Evolutionary conservation across 2,329 filamentous ascomycete species (phyloP), one percentile per base, ranked within the genome.

Genomic region (Zymoseptoria brevis): DNA sequence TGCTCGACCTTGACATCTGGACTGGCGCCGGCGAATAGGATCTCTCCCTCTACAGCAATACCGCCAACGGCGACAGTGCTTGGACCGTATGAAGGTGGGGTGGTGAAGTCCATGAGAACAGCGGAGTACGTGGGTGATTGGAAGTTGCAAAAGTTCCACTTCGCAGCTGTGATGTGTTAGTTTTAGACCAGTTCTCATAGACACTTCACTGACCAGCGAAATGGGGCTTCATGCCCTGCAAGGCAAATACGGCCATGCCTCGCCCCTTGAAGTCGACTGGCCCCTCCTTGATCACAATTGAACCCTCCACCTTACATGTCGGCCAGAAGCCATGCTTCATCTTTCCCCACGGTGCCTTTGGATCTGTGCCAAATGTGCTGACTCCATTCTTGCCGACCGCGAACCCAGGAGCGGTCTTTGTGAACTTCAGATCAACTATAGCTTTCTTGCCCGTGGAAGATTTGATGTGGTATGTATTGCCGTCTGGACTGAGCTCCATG

Each of bases 201-300:
- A 11, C 54, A 68, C 77, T 68, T 78, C 35, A 45, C 35, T 45
- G 35, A 85, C 83, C 92, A 60, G 91, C 89, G 73, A 99, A 95
- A 75, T 99, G 94, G 49, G 94, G 94, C 82, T 99, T 99, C 93
- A 97, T 97, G 73, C 92, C 94, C 78, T 97, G 94, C 55, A 97
- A 79, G 49, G 90, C 92, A 74, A 94, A 88, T 66, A 87, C 81
- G 76, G 91, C 93, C 69, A 95, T 79, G 30, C 86, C 91, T 63
- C 81, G 84, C 59, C 93, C 93, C 70, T 84, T 87, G 74, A 96
- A 86, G 73, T 96, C 87, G 62, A 96, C 80, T 45, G 88, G 84
- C 53, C 90, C 90, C 35, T 90, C 85, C 68, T 88, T 83, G 61
- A 91, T 96, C 64, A 89, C 85, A 73, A 97, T 90, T 66, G 83